A percentile compares a stretch with the other conserved stretches of the same genome.
phyloP scores from a whole-genome alignment of 441 rosid species.

The Erysimum pusillum region DNA sequence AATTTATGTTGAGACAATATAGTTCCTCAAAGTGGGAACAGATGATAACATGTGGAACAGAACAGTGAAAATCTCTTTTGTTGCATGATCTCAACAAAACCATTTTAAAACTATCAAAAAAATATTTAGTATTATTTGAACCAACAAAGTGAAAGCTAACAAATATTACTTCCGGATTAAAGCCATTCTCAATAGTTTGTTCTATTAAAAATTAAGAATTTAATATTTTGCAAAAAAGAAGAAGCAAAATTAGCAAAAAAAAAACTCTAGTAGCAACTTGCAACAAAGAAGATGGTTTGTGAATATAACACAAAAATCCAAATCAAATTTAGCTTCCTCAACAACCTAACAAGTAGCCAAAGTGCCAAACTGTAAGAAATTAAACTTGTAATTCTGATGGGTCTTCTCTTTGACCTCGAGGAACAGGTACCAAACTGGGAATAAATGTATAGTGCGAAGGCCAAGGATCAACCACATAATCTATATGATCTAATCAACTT shows the following conservation, averaged over 20 bases:
- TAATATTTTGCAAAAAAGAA: no score
- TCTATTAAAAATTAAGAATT: neutral
- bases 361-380: neutral
- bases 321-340: neutral
- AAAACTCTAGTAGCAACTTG: neutral
- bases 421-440: slow-evolving; percentile 6
- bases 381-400: neutral
- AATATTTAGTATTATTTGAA: neutral
- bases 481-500: neutral
- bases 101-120: no score
- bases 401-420: neutral
- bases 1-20: no score
- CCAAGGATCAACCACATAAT: neutral
- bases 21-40: no score
- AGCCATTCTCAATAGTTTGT: neutral
- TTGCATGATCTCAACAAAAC: no score
- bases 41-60: no score
- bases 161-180: neutral
- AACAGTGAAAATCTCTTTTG: no score
- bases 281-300: neutral
- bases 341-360: neutral
- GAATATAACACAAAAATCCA: neutral
- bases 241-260: neutral
- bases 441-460: neutral
- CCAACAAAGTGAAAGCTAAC: neutral